Base-by-base conservation (phyloP, 768 basidiomycete genomes). In the Suillus ampliporus region DNA sequence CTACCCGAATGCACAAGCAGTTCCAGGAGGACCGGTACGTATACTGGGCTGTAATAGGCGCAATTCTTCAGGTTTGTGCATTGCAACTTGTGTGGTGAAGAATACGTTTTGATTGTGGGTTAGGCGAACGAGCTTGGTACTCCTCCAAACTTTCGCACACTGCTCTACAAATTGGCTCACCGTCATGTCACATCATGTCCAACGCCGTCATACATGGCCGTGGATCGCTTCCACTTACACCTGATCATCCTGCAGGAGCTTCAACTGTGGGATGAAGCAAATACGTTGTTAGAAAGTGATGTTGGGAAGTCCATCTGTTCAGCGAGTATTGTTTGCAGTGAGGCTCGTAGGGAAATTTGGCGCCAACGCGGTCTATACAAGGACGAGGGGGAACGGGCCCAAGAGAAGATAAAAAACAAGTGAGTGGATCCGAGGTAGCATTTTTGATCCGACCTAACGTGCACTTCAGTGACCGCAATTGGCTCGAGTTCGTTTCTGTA, bases 31-130 rank as follows among this genome's bases (percentile, higher is more conserved):
- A 91, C 59, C 83, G 89, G 46, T 94, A 91, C 71, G 74, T 94
- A 43, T 94, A 90, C 71, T 95, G 94, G 94, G 89, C 84, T 65
- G 84, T 91, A 40, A 90, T 91, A 69, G 86, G 91, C 63, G 86
- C 90, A 13, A 81, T 93, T 53, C 85, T 95, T 19, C 94, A 95
- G 84, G 91, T 90, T 34, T 52, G 62, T 64, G 62, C 63, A 38
- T 52, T 41, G 15, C 3, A 15, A 2, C 17, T 62, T 41, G 35
- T 23, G 15, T 41, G 41, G 17, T 8, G 23, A 40, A 56, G 37
- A 38, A 54, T n/a, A 19, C 17, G 10, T 38, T 40, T 38, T 56
- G 26, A 56, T n/a, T 19, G 5, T 28, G 23, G 28, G n/a, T n/a
- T 62, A 94, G 91, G 92, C 92, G 5, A 88, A 86, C 64, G 91